These are phyloP conservation scores for Cinnamomum chago DNA, from an alignment of 164 flowering plant genomes.

Conservation along the genomic window DNA sequence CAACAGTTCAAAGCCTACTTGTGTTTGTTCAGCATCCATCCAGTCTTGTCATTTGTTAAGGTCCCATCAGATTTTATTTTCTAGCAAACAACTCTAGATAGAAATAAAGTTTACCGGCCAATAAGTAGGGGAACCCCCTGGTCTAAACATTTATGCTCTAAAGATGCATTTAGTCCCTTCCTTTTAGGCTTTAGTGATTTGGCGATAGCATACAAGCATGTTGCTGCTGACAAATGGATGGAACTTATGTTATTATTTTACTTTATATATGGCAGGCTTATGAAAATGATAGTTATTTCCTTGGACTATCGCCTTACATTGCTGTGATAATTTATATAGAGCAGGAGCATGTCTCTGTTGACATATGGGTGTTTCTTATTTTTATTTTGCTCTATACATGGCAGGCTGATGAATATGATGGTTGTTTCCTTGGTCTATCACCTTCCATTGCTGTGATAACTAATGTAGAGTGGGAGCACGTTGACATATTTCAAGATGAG, in stretches of 20 bases:
- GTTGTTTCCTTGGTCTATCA: slow-evolving; percentile 37
- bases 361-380: slow-evolving; percentile 13
- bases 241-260: not conserved
- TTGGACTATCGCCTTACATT: slow-evolving; percentile 33
- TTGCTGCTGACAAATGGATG: not conserved
- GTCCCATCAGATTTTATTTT: no score
- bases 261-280: slow-evolving; percentile 30
- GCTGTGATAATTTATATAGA: slow-evolving; percentile 44
- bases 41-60: no score
- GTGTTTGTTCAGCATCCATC: no score
- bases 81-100: no score
- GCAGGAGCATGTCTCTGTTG: slow-evolving; percentile 42
- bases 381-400: no score
- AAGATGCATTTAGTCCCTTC: no score
- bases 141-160: no score
- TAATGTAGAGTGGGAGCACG: slow-evolving; percentile 57
- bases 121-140: no score
- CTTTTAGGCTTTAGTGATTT: no score
- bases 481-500: slow-evolving; percentile 41
- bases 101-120: no score
- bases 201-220: no score
- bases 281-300: slow-evolving; percentile 48
- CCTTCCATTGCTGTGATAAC: slow-evolving; percentile 41
- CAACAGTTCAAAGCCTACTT: no score
- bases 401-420: slow-evolving; percentile 55